Percentiles rank a stretch among this genome's conserved stretches.
Evolutionary conservation across 1,139 yeast genomes (phyloP).

Genomic region (Debaryomyces coudertii): DNA sequence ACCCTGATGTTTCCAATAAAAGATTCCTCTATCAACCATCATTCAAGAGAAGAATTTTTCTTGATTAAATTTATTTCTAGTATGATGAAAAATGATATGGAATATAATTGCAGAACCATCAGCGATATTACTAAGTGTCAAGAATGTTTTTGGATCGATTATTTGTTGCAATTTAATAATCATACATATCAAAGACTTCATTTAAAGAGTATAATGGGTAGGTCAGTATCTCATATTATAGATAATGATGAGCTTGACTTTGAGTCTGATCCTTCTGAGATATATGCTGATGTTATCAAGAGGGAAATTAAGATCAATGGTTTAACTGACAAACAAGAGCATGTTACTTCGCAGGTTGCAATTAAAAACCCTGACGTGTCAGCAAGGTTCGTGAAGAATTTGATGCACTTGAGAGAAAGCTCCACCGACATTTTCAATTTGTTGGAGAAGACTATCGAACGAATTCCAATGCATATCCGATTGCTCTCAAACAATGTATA

Average conservation of each 20-base stretch:
- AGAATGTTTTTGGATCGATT: conserved; percentile 48
- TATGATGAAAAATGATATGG: conserved; percentile 52
- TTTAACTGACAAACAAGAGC: conserved; percentile 30
- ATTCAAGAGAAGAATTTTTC: conserved; percentile 74
- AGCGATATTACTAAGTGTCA: conserved; percentile 42
- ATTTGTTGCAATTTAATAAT: conserved; percentile 59
- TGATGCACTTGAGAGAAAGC: conserved; percentile 74
- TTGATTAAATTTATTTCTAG: conserved; percentile 62
- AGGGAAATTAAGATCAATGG: conserved; percentile 53
- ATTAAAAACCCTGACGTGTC: conserved; percentile 78
- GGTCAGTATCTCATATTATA: conserved; percentile 48
- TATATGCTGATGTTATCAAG: conserved; percentile 52
- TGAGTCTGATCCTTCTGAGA: conserved; percentile 80
- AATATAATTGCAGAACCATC: conserved; percentile 26
- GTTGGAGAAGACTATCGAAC: conserved; percentile 38
- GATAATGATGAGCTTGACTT: conserved; percentile 63
- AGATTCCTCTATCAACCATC: conserved; percentile 32
- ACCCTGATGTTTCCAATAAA: conserved; percentile 51
- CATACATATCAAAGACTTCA: conserved; percentile 62
- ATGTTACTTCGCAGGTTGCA: conserved; percentile 64
- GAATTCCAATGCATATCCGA: conserved; percentile 65
- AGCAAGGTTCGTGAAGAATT: conserved; percentile 65
- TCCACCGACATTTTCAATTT: conserved; percentile 60
- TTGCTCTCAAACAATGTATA: conserved; percentile 41
- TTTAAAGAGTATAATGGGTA: conserved; percentile 56